Conservation (phyloP, 176 grass and related monocot genomes). For the Lolium rigidum region DNA sequence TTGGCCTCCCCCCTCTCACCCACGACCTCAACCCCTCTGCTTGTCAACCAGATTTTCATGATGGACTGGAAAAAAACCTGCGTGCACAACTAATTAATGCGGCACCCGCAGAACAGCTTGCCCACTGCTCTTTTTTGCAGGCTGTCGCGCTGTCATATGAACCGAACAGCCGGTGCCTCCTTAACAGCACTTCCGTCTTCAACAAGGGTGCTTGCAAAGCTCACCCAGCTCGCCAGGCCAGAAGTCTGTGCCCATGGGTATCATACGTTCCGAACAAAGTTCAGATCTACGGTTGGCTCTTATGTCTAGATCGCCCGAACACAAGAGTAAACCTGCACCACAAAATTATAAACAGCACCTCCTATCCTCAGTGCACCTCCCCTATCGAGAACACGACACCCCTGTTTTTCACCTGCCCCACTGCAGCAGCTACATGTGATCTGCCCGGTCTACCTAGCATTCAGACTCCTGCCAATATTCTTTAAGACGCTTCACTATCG, state of each 20-base stretch:
- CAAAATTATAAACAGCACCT: background rate
- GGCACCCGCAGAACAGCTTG: background rate
- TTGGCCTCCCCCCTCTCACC: background rate
- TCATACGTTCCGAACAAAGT: background rate
- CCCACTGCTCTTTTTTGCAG: background rate
- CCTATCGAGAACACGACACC: background rate
- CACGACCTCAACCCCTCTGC: background rate
- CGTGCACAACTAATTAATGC: background rate
- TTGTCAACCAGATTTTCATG: background rate
- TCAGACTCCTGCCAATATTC: background rate
- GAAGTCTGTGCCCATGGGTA: background rate
- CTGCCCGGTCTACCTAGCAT: background rate
- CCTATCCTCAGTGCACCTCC: background rate
- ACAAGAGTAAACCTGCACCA: background rate
- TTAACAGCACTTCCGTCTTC: background rate
- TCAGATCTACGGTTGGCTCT: background rate
- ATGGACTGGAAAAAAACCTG: background rate
- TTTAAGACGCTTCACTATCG: background rate
- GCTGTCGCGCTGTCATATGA: background rate
- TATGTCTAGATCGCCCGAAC: background rate
- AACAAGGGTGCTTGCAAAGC: background rate
- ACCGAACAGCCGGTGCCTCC: background rate
- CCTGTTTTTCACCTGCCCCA: background rate
- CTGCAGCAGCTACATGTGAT: background rate
- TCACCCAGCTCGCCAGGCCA: background rate